Conservation (phyloP, 768 basidiomycete species). For the Tubosaeta sp. region DNA sequence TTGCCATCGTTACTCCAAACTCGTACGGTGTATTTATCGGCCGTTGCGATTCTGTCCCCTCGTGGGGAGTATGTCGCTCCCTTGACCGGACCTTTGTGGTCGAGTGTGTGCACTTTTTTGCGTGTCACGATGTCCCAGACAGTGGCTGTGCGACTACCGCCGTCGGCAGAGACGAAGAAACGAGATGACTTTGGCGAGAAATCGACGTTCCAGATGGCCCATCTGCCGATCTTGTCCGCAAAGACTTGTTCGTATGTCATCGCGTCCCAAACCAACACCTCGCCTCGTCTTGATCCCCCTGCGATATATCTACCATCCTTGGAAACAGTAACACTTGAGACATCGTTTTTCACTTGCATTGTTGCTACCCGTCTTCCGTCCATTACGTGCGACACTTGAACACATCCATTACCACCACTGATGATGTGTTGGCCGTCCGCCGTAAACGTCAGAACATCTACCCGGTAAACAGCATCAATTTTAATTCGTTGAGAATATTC, state of each 20-base stretch:
- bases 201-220: background rate
- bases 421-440: background rate
- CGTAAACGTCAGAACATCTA: background rate
- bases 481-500: background rate
- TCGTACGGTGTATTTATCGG: background rate
- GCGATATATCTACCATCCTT: background rate
- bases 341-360: background rate
- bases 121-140: background rate
- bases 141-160: background rate
- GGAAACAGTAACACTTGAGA: background rate
- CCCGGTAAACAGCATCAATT: background rate
- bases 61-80: background rate
- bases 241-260: background rate
- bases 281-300: background rate
- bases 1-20: background rate
- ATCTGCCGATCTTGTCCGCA: background rate
- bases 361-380: background rate
- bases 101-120: background rate
- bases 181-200: background rate
- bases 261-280: background rate
- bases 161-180: background rate
- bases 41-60: background rate
- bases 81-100: background rate
- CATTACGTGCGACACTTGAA: background rate
- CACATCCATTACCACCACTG: background rate